Evolutionary conservation across 2,329 filamentous ascomycete species (phyloP).

Genomic region (Sarocladium kiliense): DNA sequence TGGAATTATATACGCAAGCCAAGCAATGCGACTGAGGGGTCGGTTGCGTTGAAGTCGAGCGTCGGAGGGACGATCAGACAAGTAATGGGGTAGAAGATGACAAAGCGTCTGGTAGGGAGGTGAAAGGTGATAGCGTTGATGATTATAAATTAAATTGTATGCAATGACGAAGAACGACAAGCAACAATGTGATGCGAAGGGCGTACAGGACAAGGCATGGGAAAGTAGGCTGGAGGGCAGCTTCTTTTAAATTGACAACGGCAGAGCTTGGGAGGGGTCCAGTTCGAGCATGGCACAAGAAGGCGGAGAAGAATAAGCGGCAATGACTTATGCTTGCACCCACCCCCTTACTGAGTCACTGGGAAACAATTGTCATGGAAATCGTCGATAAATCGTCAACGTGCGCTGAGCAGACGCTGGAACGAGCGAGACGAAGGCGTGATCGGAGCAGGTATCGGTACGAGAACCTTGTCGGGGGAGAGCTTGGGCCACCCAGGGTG

Average conservation of each 20-base stretch:
- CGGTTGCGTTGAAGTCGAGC: not conserved
- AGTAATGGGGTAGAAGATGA: not conserved
- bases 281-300: not conserved
- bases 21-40: not conserved
- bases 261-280: not conserved
- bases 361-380: not conserved
- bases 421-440: constrained; percentile 5
- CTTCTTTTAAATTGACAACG: not conserved
- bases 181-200: constrained; percentile 2
- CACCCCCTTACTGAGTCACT: not conserved
- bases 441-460: constrained; percentile 7
- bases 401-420: not conserved
- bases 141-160: constrained; percentile 2
- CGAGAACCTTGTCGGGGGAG: not conserved
- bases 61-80: not conserved
- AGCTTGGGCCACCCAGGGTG: not conserved
- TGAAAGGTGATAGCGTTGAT: not conserved
- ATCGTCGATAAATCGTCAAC: not conserved
- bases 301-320: not conserved
- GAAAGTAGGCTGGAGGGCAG: not conserved
- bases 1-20: not conserved
- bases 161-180: constrained; percentile 1
- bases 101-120: not conserved
- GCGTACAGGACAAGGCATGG: not conserved
- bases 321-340: too few species aligned